Evolutionary conservation across 345 rosid species (phyloP).

Genomic region (Eucalyptus paniculata): DNA sequence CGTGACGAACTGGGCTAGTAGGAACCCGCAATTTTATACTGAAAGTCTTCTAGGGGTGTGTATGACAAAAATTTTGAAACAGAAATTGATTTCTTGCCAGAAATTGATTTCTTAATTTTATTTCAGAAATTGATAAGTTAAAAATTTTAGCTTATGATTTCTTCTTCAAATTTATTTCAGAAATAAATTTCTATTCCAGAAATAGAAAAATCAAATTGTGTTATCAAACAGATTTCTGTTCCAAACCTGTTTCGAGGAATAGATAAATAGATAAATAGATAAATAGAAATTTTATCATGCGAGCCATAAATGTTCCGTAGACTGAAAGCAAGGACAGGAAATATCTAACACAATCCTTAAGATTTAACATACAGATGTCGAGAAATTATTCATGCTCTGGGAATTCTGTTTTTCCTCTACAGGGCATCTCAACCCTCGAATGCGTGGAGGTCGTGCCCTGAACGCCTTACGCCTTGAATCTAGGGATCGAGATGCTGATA

Average conservation of each 20-base stretch:
- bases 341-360: neutral
- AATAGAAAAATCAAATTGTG: too few relatives aligned
- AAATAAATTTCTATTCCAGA: too few relatives aligned
- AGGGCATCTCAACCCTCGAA: neutral
- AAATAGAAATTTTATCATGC: too few relatives aligned
- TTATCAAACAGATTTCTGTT: fast-evolving
- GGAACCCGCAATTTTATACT: neutral
- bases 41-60: neutral
- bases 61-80: too few relatives aligned
- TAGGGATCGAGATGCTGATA: neutral
- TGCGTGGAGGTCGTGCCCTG: neutral
- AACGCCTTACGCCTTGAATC: neutral
- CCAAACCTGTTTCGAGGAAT: too few relatives aligned
- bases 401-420: neutral
- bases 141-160: too few relatives aligned
- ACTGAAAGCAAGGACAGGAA: neutral
- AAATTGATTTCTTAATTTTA: too few relatives aligned
- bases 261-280: too few relatives aligned
- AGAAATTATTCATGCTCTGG: neutral
- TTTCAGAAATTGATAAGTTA: too few relatives aligned
- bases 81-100: too few relatives aligned
- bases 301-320: neutral
- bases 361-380: neutral
- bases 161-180: too few relatives aligned
- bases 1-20: neutral